phyloP scores from a whole-genome alignment of 345 rosid species.

The Sonneratia alba region DNA sequence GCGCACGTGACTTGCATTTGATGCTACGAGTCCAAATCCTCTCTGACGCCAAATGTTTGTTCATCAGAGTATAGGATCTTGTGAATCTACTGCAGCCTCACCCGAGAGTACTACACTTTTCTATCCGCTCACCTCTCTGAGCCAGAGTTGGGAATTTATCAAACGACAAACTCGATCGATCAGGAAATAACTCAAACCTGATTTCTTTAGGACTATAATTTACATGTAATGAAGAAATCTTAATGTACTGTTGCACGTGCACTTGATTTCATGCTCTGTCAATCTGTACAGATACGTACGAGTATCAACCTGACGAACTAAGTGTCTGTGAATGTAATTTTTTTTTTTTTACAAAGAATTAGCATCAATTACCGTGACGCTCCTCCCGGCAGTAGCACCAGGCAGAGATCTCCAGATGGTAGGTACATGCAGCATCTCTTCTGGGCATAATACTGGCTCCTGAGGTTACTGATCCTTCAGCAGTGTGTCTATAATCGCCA shows the following conservation, averaged over 20 bases:
- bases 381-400: no score
- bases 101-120: not conserved
- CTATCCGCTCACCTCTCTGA: not conserved
- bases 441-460: not conserved
- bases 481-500: conserved; percentile 46
- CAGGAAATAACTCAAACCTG: no score
- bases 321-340: not conserved
- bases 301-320: not conserved
- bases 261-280: not conserved
- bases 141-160: not conserved
- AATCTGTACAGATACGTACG: not conserved
- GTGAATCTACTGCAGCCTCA: no score
- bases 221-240: no score
- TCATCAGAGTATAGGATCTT: not conserved
- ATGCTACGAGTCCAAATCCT: not conserved
- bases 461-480: conserved; percentile 13
- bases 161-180: not conserved
- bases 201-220: no score
- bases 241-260: not conserved
- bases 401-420: no score
- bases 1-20: not conserved
- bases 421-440: no score
- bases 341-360: no score
- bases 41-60: not conserved
- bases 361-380: no score